Evolutionary conservation across 305 asterid genomes (phyloP).

Genomic region (Solanum chacoense): DNA sequence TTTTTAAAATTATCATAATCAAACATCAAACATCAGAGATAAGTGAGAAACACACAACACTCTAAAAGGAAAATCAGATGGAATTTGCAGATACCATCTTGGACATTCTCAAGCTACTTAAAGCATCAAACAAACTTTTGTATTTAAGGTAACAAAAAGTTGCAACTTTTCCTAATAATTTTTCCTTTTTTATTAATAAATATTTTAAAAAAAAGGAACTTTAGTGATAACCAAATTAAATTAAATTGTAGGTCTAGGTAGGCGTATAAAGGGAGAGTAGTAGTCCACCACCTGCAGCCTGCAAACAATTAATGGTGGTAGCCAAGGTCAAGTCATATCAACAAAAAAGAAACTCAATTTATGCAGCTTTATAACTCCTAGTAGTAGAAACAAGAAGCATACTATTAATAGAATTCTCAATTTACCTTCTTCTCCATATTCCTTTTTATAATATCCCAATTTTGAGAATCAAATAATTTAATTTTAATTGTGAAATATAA

Average conservation of each 20-base stretch:
- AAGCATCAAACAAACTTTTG: constrained; percentile 20
- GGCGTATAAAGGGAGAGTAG: constrained; percentile 4
- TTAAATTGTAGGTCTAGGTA: neutral
- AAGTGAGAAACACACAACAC: neutral
- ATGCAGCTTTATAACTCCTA: constrained; percentile 7
- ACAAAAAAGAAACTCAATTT: neutral
- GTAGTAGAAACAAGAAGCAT: neutral
- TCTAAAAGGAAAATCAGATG: neutral
- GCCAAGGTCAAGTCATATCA: constrained; percentile 24
- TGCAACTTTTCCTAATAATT: neutral
- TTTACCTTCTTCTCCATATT: neutral
- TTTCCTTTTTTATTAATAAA: neutral
- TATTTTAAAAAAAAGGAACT: neutral
- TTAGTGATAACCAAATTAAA: neutral
- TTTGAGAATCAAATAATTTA: too few relatives aligned
- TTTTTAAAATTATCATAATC: neutral
- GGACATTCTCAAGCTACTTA: constrained; percentile 26
- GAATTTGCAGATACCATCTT: constrained; percentile 14
- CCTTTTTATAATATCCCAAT: neutral
- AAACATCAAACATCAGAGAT: neutral
- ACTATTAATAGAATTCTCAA: constrained; percentile 6
- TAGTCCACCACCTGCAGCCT: constrained; percentile 14
- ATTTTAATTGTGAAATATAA: too few relatives aligned
- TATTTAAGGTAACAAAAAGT: constrained; percentile 29
- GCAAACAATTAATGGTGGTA: neutral